phyloP scores from a whole-genome alignment of 139 green algal species.

The Volvox reticuliferus region DNA sequence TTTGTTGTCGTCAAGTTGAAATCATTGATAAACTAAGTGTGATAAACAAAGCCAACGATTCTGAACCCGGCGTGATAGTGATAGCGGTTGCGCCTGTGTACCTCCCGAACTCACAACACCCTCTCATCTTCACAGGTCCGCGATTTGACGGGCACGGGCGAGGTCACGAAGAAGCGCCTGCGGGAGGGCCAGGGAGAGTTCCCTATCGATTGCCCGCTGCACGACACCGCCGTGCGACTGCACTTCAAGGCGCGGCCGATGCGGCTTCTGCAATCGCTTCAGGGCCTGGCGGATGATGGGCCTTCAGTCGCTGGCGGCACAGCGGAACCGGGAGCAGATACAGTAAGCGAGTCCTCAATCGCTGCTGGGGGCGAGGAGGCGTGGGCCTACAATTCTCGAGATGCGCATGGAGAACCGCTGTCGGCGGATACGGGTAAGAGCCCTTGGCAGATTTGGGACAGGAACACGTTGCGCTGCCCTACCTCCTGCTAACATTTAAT shows the following conservation, averaged over 20 bases:
- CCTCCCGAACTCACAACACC: too few relatives aligned
- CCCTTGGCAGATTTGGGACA: too few relatives aligned
- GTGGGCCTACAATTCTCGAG: conserved; percentile 52
- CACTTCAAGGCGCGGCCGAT: conserved; percentile 68
- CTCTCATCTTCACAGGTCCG: conserved; percentile 69
- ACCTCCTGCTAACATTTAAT: too few relatives aligned
- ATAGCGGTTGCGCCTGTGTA: too few relatives aligned
- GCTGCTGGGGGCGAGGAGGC: background rate
- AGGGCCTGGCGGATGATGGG: background rate
- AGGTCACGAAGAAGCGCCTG: conserved; percentile 77
- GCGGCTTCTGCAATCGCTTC: background rate
- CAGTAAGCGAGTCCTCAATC: background rate
- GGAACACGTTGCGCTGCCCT: too few relatives aligned
- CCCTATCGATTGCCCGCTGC: conserved; percentile 85
- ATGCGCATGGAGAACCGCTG: conserved; percentile 28
- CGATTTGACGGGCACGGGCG: conserved; percentile 83
- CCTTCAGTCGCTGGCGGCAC: background rate
- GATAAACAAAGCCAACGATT: too few relatives aligned
- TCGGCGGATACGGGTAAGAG: conserved; percentile 63
- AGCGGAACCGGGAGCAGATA: background rate
- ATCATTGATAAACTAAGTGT: too few relatives aligned
- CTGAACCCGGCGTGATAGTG: too few relatives aligned
- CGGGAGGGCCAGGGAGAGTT: conserved; percentile 82
- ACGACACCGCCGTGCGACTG: conserved; percentile 80
- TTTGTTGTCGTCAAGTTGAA: too few relatives aligned